phyloP scores from a whole-genome alignment of 176 grass and related monocot species.

The Phoenix roebelenii region DNA sequence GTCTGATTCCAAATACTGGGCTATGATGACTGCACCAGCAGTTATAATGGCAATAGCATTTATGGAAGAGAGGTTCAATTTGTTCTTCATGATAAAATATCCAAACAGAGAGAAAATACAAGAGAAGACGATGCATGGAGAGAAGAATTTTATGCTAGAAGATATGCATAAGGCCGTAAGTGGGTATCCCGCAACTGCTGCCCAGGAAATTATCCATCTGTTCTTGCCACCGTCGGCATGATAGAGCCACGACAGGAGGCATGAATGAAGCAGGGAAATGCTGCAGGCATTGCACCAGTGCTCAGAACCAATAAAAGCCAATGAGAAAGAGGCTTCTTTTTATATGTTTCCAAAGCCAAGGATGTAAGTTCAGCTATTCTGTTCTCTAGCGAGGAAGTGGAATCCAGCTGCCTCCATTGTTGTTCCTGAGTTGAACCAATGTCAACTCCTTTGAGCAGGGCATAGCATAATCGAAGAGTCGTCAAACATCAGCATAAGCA shows the following conservation, averaged over 20 bases:
- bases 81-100: slow-evolving; percentile 52
- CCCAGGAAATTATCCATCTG: slow-evolving; percentile 85
- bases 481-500: too few relatives aligned
- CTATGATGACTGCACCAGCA: slow-evolving; percentile 47
- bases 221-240: slow-evolving; percentile 58
- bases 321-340: slow-evolving; percentile 32
- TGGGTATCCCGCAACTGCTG: slow-evolving; percentile 49
- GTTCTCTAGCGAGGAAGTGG: slow-evolving; percentile 6
- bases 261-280: slow-evolving; percentile 80
- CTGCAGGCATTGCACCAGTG: slow-evolving; percentile 41
- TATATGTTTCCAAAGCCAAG: slow-evolving; percentile 26
- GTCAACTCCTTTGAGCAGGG: not conserved
- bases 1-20: slow-evolving; percentile 60
- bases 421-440: not conserved
- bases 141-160: slow-evolving; percentile 70
- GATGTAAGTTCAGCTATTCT: slow-evolving; percentile 18
- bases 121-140: slow-evolving; percentile 67
- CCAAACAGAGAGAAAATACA: slow-evolving; percentile 59
- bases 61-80: slow-evolving; percentile 34
- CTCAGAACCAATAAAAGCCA: slow-evolving; percentile 34
- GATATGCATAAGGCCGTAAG: not conserved
- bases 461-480: too few relatives aligned
- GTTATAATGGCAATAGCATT: slow-evolving; percentile 78
- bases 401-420: not conserved
- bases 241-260: slow-evolving; percentile 55